These are phyloP conservation scores for Pleoardoris graminearum DNA, from an alignment of 2,329 filamentous ascomycete genomes.

Conservation along the genomic window DNA sequence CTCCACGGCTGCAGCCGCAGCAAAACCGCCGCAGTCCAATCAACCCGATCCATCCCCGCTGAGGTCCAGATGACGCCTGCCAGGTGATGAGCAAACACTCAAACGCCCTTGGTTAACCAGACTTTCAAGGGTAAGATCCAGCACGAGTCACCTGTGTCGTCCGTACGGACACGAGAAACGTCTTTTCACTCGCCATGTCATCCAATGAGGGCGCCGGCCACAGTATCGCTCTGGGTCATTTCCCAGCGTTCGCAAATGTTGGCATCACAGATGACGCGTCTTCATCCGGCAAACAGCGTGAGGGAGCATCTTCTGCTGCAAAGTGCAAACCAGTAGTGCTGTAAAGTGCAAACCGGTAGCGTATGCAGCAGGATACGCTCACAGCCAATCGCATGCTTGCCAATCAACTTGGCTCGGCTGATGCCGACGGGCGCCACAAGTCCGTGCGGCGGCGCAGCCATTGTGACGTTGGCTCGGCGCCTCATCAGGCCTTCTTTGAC, in stretches of 20 bases:
- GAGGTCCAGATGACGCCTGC: conserved; percentile 13
- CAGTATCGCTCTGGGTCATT: too few species aligned
- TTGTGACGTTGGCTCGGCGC: conserved; percentile 10
- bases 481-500: conserved; percentile 6
- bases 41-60: too few species aligned
- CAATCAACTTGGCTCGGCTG: conserved; percentile 9
- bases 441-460: conserved; percentile 22
- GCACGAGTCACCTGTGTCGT: conserved; percentile 5
- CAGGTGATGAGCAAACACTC: too few species aligned
- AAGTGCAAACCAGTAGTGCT: too few species aligned
- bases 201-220: too few species aligned
- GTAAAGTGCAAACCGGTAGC: background rate
- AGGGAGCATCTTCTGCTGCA: too few species aligned
- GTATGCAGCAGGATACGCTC: background rate
- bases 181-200: background rate
- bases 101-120: background rate
- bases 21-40: conserved; percentile 6
- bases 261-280: too few species aligned
- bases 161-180: conserved; percentile 1
- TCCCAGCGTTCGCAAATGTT: too few species aligned
- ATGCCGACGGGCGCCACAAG: conserved; percentile 1
- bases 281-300: too few species aligned
- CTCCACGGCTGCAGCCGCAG: conserved; percentile 2
- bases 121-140: background rate
- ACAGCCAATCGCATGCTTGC: conserved; percentile 2